Base-by-base conservation (phyloP, 106 monocot species). In the Triglochin maritima region DNA sequence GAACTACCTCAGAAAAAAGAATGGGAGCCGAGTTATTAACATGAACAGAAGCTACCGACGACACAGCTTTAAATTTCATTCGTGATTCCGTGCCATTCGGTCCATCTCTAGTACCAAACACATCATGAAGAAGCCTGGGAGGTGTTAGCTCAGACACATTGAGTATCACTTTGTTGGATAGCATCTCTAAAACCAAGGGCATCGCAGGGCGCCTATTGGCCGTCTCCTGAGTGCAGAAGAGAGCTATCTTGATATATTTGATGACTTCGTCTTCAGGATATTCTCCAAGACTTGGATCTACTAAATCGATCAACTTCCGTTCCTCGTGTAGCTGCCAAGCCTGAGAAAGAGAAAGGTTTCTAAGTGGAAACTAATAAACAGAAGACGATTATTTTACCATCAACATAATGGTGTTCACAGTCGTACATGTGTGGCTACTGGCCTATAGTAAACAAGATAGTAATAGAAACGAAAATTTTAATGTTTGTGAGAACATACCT, bases 191-290 rank as follows among this genome's bases (percentile, higher is more conserved):
- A 51, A 86, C 86, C 67, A 86, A 81, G 3, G 67, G 51, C 86
- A 90, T 86, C 4, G 83, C 71, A 29, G 89, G 89, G 65, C 86
- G 72, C 10, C 86, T 73, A 0, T 65, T 68, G 0, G 83, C 81
- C 41, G 79, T 72, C 45, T 73, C 86, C 73, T 90, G 89, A 12
- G 79, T 81, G 74, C 89, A 89, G 64, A 89, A 89, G 10, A 89
- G 77, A 16, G 81, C 89, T 6, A 81, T 79, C 68, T 86, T 89
- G 10, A 83, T 81, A 74, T 74, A 86, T 54, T 73, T 75, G 41
- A 86, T 46, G 12, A 83, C 83, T 67, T 86, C 71, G 6, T 83
- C 81, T 72, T 83, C 79, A 0, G 86, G 83, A 58, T 79, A 89
- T 14, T 81, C 81, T 69, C 48, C 46, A 6, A 92, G 82, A 56